These are phyloP conservation scores for Raphidocelis subcapitata DNA, from an alignment of 139 green algal genomes.

Conservation along the genomic window DNA sequence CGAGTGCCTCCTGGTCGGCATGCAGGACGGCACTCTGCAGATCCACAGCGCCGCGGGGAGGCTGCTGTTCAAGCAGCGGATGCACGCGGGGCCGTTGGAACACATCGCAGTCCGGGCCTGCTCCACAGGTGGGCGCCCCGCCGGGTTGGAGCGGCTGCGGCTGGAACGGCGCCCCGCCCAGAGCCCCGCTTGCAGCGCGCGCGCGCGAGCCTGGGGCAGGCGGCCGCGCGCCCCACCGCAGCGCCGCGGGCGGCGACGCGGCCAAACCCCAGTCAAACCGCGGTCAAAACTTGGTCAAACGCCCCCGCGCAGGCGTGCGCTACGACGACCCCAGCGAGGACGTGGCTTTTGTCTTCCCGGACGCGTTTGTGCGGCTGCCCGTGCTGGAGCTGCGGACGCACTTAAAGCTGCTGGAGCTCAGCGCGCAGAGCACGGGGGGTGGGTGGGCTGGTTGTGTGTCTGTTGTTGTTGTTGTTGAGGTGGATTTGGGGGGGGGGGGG, in stretches of 20 bases:
- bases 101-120: slow-evolving; percentile 11
- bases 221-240: too few species aligned
- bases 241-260: too few species aligned
- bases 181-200: too few species aligned
- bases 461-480: slow-evolving; percentile 18
- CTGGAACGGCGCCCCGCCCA: too few species aligned
- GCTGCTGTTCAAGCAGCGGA: slow-evolving; percentile 56
- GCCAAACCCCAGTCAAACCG: too few species aligned
- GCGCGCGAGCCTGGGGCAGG: too few species aligned
- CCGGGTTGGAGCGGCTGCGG: too few species aligned
- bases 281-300: not conserved
- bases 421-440: too few species aligned
- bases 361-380: slow-evolving; percentile 50
- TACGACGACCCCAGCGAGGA: slow-evolving; percentile 46
- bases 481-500: too few species aligned
- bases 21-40: slow-evolving; percentile 52
- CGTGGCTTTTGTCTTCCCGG: slow-evolving; percentile 47
- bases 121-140: slow-evolving; percentile 3
- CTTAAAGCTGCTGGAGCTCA: slow-evolving; percentile 2
- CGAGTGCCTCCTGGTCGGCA: slow-evolving; percentile 56
- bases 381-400: slow-evolving; percentile 37
- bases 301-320: slow-evolving; percentile 33
- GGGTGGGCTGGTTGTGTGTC: too few species aligned
- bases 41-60: slow-evolving; percentile 39
- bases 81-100: slow-evolving; percentile 31